phyloP scores from a whole-genome alignment of 2,329 filamentous ascomycete species.

The Fusarium sp. region DNA sequence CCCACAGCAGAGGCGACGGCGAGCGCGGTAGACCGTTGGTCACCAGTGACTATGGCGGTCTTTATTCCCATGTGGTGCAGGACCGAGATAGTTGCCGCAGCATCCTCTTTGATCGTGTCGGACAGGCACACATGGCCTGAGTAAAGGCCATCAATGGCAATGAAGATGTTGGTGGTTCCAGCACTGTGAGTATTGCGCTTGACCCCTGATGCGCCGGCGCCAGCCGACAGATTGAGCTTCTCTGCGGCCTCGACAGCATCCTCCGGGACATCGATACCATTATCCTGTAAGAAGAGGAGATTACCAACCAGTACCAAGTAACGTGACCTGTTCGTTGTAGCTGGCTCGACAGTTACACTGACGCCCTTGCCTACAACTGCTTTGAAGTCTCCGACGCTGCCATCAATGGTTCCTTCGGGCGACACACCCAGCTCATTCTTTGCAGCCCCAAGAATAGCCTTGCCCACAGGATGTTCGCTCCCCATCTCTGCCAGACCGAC shows the following conservation, averaged over 20 bases:
- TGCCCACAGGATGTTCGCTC: conserved; percentile 95
- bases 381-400: conserved; percentile 84
- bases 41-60: conserved; percentile 91
- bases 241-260: conserved; percentile 71
- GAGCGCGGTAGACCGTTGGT: conserved; percentile 83
- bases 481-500: conserved; percentile 93
- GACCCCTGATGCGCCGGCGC: conserved; percentile 35
- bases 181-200: conserved; percentile 50
- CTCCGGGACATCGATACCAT: conserved; percentile 70
- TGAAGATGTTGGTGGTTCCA: conserved; percentile 91
- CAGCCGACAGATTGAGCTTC: conserved; percentile 56
- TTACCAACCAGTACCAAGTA: conserved; percentile 87
- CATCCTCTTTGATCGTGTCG: conserved; percentile 90
- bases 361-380: conserved; percentile 86
- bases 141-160: conserved; percentile 84
- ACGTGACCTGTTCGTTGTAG: conserved; percentile 70
- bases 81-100: conserved; percentile 80
- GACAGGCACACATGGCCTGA: conserved; percentile 83
- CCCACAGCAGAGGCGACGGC: conserved; percentile 85
- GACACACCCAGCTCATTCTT: conserved; percentile 72
- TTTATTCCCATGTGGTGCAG: conserved; percentile 85
- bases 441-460: conserved; percentile 84
- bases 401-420: conserved; percentile 79
- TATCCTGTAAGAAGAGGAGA: conserved; percentile 75
- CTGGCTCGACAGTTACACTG: conserved; percentile 80